Evolutionary conservation across 2,329 filamentous ascomycete genomes (phyloP), one percentile per base, ranked within the genome.

Genomic region (Fusarium siculi): DNA sequence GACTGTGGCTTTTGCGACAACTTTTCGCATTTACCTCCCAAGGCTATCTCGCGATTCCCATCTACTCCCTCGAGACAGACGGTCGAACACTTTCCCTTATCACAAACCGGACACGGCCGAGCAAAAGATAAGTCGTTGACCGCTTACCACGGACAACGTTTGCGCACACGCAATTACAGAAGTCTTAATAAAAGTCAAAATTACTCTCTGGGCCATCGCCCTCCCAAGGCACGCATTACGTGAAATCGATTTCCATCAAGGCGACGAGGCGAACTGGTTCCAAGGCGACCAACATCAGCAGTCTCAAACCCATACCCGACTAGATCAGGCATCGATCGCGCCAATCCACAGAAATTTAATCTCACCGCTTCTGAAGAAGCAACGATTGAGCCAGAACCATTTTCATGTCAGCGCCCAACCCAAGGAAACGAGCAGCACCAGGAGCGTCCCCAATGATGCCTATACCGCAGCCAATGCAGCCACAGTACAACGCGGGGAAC

Each of bases 351-450:
- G 43, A 55, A 54, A 68, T 36, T 52, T n/a, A 47, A 57, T 43
- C 52, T 59, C 54, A 50, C 63, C 66, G 63, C 66, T 68, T 71
- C 47, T 44, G 25, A 49, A 36, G 72, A 65, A 74, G 74, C 46
- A 40, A 52, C n/a, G 60, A 63, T 34, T 46, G 53, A 58, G 36
- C 28, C 43, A 60, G 23, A 34, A 32, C 37, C 42, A 56, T 57
- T 46, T 64, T 70, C 69, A 88, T 88, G 86, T 85, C 88, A 64
- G 78, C 83, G 37, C 82, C 84, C 50, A 89, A 88, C 72, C 81
- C 87, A 25, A 84, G 93, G 82, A 96, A 96, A 85, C 88, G 93
- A 81, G 86, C 92, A 75, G 93, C 93, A 52, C 92, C 93, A 63
- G 93, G 92, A 79, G 85, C 91, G 70, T 87, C 90, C 42, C 92